Evolutionary conservation across 768 basidiomycete genomes (phyloP), one percentile per base, ranked within the genome.

Genomic region (Astraeus odoratus): DNA sequence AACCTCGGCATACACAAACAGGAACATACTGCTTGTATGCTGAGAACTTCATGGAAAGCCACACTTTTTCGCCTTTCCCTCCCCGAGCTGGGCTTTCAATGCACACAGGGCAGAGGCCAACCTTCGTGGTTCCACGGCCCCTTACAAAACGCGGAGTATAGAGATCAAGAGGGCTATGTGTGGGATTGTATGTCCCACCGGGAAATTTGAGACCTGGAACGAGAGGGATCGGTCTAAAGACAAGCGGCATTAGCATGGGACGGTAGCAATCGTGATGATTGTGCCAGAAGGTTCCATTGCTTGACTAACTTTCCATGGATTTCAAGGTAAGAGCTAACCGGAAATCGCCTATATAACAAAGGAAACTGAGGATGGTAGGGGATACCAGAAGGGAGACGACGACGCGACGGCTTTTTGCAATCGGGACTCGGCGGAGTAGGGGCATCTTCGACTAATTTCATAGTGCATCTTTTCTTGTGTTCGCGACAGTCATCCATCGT

Each of bases 81-180:
- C 84, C 84, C 8, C 86, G 74, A 18, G 64, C 66, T 3, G 56
- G 58, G 29, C 69, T 60, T 60, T 88, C 86, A 33, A 77, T 59
- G 54, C 88, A 91, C 39, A 90, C 75, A 0, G 88, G 88, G 53
- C 88, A 91, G 27, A 88, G 58, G 2, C 86, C 88, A 0, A 81
- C 74, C 64, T 90, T 90, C 3, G 76, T 73, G 1, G 65, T 58
- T 5, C 85, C 86, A 40, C 67, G 73, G 3, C 87, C 87, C 52
- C 75, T 80, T 35, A 85, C 81, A 52, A 85, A 85, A 10, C 88
- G 73, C 7, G 88, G 85, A 0, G 83, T 86, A 54, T 91, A 91
- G 8, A 91, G 66, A 55, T 90, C 87, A 35, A 81, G 65, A 2
- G 71, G 60, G 39, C 67, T 64, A 18, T 81, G 75, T 1, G 86